Percentiles rank a stretch among this genome's conserved stretches.
These are phyloP conservation scores for Rhizopogon vesiculosus DNA, from an alignment of 768 basidiomycete species.

Conservation along the genomic window DNA sequence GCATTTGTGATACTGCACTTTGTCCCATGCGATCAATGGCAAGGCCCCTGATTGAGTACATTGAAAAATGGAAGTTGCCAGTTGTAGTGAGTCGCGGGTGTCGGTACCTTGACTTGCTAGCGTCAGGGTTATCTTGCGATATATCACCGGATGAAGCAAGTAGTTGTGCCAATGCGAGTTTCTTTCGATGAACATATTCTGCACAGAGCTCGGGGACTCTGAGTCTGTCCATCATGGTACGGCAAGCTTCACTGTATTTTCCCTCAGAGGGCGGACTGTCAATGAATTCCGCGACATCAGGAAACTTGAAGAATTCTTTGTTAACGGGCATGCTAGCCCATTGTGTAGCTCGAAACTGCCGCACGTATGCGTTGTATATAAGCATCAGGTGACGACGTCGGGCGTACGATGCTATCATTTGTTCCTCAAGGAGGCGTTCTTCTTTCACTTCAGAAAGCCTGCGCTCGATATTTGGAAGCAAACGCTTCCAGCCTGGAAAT, in stretches of 20 bases:
- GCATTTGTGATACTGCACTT: neutral
- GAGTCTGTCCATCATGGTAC: neutral
- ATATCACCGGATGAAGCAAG: neutral
- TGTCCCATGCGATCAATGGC: neutral
- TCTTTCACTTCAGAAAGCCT: neutral
- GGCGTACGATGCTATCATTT: neutral
- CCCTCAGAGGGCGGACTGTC: neutral
- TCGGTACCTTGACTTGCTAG: neutral
- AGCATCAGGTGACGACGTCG: neutral
- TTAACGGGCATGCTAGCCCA: neutral
- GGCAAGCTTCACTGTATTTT: neutral
- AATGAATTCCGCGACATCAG: neutral
- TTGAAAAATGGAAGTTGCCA: neutral
- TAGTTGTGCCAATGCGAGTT: neutral
- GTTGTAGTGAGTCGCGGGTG: neutral
- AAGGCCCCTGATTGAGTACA: neutral
- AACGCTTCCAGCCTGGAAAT: neutral
- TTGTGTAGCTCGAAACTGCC: neutral
- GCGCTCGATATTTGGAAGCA: neutral
- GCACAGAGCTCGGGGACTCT: neutral
- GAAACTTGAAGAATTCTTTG: neutral
- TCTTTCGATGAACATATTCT: neutral
- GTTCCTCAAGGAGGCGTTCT: neutral
- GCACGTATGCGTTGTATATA: neutral
- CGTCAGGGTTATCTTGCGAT: neutral